These are phyloP conservation scores for Peziza echinospora DNA, from an alignment of 495 filamentous ascomycete species.

Conservation along the genomic window DNA sequence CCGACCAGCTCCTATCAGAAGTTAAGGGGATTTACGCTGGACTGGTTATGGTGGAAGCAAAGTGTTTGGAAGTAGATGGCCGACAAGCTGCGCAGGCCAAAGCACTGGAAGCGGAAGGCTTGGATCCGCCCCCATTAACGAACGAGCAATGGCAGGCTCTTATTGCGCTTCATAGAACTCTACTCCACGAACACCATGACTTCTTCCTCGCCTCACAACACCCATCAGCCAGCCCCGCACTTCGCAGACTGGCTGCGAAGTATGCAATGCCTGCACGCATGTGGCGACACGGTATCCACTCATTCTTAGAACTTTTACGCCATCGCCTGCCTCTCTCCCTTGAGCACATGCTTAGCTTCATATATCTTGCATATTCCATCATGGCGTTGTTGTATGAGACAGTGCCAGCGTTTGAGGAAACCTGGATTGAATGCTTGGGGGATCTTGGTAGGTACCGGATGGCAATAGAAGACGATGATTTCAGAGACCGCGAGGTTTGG, in stretches of 20 bases:
- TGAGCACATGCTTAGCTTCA: slow-evolving; percentile 65
- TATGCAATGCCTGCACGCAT: slow-evolving; percentile 66
- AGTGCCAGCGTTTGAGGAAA: slow-evolving; percentile 53
- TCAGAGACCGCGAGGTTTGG: slow-evolving; percentile 57
- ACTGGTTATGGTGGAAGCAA: slow-evolving; percentile 57
- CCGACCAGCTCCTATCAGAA: slow-evolving; percentile 48
- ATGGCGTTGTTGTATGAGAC: slow-evolving; percentile 60
- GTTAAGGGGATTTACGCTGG: slow-evolving; percentile 58
- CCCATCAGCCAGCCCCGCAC: slow-evolving; percentile 36
- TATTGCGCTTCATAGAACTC: slow-evolving; percentile 46
- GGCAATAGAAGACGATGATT: slow-evolving; percentile 55
- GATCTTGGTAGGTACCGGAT: slow-evolving; percentile 55
- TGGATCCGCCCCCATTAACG: slow-evolving; percentile 26
- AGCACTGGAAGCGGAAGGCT: slow-evolving; percentile 18
- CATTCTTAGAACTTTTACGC: slow-evolving; percentile 51
- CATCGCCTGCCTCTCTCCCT: slow-evolving; percentile 44
- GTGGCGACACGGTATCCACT: slow-evolving; percentile 70
- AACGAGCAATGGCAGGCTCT: slow-evolving; percentile 50
- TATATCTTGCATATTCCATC: slow-evolving; percentile 63
- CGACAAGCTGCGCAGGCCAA: slow-evolving; percentile 29
- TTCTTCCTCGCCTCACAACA: slow-evolving; percentile 65
- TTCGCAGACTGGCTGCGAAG: slow-evolving; percentile 39
- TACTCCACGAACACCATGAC: slow-evolving; percentile 61
- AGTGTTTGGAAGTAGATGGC: slow-evolving; percentile 54
- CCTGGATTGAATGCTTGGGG: slow-evolving; percentile 79